These are phyloP conservation scores for Glycine soja DNA, from an alignment of 306 rosid genomes.

Conservation along the genomic window DNA sequence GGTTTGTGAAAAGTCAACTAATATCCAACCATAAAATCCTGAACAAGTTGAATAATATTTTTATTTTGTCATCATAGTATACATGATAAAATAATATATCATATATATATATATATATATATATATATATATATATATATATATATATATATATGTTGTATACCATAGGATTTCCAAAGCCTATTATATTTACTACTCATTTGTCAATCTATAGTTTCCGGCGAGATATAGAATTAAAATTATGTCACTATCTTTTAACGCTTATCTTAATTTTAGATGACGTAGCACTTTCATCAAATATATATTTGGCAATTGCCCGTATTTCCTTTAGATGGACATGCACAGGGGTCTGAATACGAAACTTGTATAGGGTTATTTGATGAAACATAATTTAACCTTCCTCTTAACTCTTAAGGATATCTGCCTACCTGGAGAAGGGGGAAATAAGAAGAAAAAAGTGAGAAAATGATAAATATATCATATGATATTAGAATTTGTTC, in stretches of 20 bases:
- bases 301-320: not conserved
- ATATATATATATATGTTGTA: not conserved
- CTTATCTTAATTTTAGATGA: slow-evolving; percentile 5
- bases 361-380: not conserved
- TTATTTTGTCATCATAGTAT: not conserved
- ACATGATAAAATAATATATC: too few species aligned
- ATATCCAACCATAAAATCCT: slow-evolving; percentile 4
- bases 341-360: not conserved
- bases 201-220: slow-evolving; percentile 13
- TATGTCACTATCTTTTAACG: not conserved
- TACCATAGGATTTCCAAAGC: not conserved
- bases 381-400: not conserved
- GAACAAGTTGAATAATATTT: not conserved
- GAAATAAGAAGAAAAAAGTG: too few species aligned
- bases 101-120: too few species aligned
- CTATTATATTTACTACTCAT: not conserved
- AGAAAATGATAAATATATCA: too few species aligned
- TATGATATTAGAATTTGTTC: too few species aligned
- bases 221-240: not conserved
- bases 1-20: slow-evolving; percentile 11
- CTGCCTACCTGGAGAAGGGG: too few species aligned
- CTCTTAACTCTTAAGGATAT: too few species aligned
- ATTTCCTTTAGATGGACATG: not conserved
- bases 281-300: not conserved
- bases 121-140: too few species aligned